Evolutionary conservation across 352 stramenopile species (phyloP), one percentile per base, ranked within the genome.

Genomic region (Phytophthora rubi): DNA sequence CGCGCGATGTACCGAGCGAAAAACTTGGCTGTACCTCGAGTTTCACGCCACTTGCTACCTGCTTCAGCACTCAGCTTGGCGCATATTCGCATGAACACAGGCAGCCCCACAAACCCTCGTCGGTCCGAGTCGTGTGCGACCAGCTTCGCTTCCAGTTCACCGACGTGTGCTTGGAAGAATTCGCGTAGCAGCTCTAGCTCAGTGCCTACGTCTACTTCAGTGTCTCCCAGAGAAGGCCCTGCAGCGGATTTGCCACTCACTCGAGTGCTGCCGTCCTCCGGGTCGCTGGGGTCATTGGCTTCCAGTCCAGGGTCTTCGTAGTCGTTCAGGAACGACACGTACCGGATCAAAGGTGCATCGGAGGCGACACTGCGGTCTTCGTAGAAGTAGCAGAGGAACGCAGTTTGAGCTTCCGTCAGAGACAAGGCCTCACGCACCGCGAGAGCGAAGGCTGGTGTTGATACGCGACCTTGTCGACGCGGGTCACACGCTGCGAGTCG

Each of bases 321-420:
- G 68, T 93, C 84, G 2, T 75, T 92, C 44, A 93, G 23, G 57
- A 92, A 93, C 0, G 83, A 92, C 12, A 71, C 74, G 65, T 91
- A 93, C 23, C 86, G 83, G 35, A 93, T 89, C 39, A 86, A 73
- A 32, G 89, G 75, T 2, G 85, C 62, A 49, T 92, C 83, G 5
- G 75, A 74, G 51, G 82, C 75, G 32, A 90, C 53, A 44, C 81
- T 88, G 47, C 81, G 83, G 68, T 93, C 86, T 57, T 92, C 86
- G 69, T 93, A 93, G 55, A 93, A 93, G 57, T 89, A 88, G 30
- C 81, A 84, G 10, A 93, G 70, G 71, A 93, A 93, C 3, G 86
- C 82, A 0, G 73, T 75, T 62, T 93, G 86, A 21, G 88, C 82
- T 18, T 90, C 83, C 8, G 71, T 84, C n/a, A 93, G 65, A 15